These are phyloP conservation scores for Austroboletus niveus DNA, from an alignment of 1,284 basidiomycete genomes.

Conservation along the genomic window DNA sequence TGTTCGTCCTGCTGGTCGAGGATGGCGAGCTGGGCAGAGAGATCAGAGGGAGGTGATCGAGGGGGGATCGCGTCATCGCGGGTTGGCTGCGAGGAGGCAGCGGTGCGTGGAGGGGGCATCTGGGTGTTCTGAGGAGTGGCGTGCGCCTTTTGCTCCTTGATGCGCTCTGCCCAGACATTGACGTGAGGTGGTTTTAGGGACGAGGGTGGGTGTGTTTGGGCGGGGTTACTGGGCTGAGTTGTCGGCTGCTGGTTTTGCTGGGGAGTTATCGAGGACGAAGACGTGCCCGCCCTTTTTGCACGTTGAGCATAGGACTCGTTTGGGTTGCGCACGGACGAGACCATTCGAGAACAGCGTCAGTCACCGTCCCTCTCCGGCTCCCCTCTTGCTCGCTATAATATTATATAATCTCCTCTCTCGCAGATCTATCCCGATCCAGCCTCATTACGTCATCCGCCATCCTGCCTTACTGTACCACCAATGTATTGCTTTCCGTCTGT, in stretches of 20 bases:
- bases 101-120: conserved; percentile 11
- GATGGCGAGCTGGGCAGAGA: conserved; percentile 21
- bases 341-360: conserved; percentile 35
- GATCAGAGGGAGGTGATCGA: conserved; percentile 21
- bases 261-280: not conserved
- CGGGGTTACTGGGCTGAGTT: not conserved
- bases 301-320: conserved; percentile 59
- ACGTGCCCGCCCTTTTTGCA: conserved; percentile 45
- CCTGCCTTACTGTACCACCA: too few species aligned
- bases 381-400: conserved; percentile 5
- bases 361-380: conserved; percentile 27
- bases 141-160: conserved; percentile 29
- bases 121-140: conserved; percentile 18
- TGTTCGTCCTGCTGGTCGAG: conserved; percentile 32
- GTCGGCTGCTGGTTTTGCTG: not conserved
- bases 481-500: not conserved
- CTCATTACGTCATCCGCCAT: conserved; percentile 26
- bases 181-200: conserved; percentile 17
- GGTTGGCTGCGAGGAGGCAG: conserved; percentile 12
- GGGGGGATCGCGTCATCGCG: conserved; percentile 22
- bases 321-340: conserved; percentile 37
- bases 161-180: conserved; percentile 31
- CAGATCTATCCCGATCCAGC: conserved; percentile 33
- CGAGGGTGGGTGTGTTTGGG: conserved; percentile 1
- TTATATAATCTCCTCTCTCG: conserved; percentile 19